These are phyloP conservation scores for Fusarium austroafricanum DNA, from an alignment of 2,329 filamentous ascomycete genomes.

Conservation along the genomic window DNA sequence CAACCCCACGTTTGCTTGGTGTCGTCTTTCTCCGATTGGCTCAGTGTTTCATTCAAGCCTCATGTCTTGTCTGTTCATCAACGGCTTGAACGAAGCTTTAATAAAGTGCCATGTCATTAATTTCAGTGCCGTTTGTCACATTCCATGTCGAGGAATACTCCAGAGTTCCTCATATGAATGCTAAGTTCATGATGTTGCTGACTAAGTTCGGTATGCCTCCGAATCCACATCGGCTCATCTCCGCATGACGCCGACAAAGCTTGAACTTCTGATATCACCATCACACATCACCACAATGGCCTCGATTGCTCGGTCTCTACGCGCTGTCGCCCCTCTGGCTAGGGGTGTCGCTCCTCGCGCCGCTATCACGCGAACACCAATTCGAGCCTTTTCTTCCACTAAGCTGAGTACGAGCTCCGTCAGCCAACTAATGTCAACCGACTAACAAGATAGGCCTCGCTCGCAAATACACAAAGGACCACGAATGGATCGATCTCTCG, in stretches of 20 bases:
- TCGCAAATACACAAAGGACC: constrained; percentile 95
- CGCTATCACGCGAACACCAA: constrained; percentile 57
- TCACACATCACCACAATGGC: constrained; percentile 60
- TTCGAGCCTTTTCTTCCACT: constrained; percentile 55
- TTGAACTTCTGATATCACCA: constrained; percentile 39
- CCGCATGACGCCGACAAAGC: constrained; percentile 36
- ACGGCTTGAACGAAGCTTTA: not conserved
- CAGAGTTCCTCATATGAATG: too few species aligned
- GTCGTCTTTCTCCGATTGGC: constrained; percentile 14
- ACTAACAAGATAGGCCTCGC: constrained; percentile 61
- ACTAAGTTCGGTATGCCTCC: constrained; percentile 35
- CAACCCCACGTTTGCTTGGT: constrained; percentile 9
- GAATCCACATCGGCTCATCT: constrained; percentile 37
- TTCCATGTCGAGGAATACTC: not conserved
- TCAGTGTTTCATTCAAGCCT: constrained; percentile 13
- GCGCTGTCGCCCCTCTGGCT: constrained; percentile 61
- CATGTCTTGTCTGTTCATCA: constrained; percentile 6
- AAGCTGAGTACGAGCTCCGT: constrained; percentile 49
- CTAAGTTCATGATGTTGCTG: constrained; percentile 22
- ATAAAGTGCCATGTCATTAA: not conserved
- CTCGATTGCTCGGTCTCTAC: constrained; percentile 69
- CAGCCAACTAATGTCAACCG: constrained; percentile 2
- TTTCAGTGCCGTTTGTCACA: not conserved
- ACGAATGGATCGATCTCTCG: constrained; percentile 96
- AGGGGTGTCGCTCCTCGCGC: constrained; percentile 54